A percentile compares a stretch with the other conserved stretches of the same genome.
phyloP scores from a whole-genome alignment of 1,139 yeast species.

The Tardiomyces blankii region DNA sequence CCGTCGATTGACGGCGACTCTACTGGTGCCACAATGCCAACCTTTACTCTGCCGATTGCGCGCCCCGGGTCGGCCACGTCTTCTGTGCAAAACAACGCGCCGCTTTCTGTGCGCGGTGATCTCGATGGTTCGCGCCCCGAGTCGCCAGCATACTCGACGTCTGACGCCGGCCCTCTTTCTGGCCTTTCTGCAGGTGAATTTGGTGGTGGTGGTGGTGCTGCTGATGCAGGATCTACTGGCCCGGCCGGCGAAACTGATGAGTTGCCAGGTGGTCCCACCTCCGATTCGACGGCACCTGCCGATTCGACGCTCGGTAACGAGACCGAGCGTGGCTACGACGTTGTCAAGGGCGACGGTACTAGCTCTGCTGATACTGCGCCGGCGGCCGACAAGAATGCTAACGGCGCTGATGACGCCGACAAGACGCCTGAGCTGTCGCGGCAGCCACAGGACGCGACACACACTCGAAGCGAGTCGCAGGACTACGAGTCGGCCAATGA shows the following conservation, averaged over 20 bases:
- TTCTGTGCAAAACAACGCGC: conserved; percentile 85
- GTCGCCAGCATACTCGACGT: conserved; percentile 31
- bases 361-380: background rate
- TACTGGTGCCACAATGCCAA: conserved; percentile 8
- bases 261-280: background rate
- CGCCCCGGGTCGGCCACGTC: conserved; percentile 79
- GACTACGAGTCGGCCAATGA: conserved; percentile 8
- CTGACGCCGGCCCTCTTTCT: conserved; percentile 1
- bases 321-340: background rate
- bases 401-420: background rate
- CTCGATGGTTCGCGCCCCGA: conserved; percentile 50
- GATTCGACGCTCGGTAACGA: background rate
- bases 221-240: background rate
- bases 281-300: background rate
- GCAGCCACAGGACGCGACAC: background rate
- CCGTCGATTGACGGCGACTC: conserved; percentile 1
- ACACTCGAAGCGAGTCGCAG: background rate
- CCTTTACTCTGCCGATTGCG: conserved; percentile 37
- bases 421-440: background rate
- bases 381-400: background rate
- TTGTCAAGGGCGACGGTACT: too few relatives aligned
- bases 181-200: background rate
- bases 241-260: background rate
- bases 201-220: background rate
- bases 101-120: conserved; percentile 78